phyloP scores from a whole-genome alignment of 306 rosid genomes.

The Casuarina cunninghamiana region DNA sequence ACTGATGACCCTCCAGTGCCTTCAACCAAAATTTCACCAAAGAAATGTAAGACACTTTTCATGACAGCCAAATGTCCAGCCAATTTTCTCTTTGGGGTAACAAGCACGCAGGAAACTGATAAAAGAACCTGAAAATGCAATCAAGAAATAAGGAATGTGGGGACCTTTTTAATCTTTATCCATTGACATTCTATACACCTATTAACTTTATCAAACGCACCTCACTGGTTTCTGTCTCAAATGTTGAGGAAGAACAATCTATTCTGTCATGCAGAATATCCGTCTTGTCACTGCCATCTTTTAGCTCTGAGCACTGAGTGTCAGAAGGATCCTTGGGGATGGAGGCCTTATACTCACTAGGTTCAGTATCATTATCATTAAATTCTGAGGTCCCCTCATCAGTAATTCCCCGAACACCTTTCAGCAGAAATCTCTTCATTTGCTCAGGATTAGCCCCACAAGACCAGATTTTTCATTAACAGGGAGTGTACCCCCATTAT shows the following conservation, averaged over 20 bases:
- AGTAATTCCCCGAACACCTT: slow-evolving; percentile 82
- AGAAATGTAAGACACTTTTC: slow-evolving; percentile 91
- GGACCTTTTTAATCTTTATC: slow-evolving; percentile 8
- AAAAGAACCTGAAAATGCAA: slow-evolving; percentile 75
- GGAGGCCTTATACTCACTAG: slow-evolving; percentile 48
- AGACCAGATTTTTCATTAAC: slow-evolving; percentile 59
- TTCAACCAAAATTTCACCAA: slow-evolving; percentile 84
- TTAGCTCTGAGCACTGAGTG: slow-evolving; percentile 53
- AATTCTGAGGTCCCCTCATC: slow-evolving; percentile 75
- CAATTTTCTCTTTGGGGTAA: slow-evolving; percentile 84
- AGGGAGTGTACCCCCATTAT: slow-evolving; percentile 44
- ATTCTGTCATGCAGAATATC: slow-evolving; percentile 63
- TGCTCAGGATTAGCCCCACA: slow-evolving; percentile 84
- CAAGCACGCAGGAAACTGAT: slow-evolving; percentile 81
- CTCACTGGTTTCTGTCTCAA: slow-evolving; percentile 79
- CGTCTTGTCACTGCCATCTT: slow-evolving; percentile 59
- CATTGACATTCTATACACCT: slow-evolving; percentile 16
- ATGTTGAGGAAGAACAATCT: slow-evolving; percentile 54
- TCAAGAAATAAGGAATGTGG: slow-evolving; percentile 21
- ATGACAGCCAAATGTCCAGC: slow-evolving; percentile 90
- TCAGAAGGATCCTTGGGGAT: slow-evolving; percentile 55
- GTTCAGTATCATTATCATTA: slow-evolving; percentile 58
- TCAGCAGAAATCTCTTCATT: slow-evolving; percentile 83
- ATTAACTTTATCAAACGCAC: slow-evolving; percentile 43
- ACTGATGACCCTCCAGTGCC: slow-evolving; percentile 94